Evolutionary conservation across 192 early-diverging fungal genomes (phyloP).

Genomic region (Lobosporangium transversale): DNA sequence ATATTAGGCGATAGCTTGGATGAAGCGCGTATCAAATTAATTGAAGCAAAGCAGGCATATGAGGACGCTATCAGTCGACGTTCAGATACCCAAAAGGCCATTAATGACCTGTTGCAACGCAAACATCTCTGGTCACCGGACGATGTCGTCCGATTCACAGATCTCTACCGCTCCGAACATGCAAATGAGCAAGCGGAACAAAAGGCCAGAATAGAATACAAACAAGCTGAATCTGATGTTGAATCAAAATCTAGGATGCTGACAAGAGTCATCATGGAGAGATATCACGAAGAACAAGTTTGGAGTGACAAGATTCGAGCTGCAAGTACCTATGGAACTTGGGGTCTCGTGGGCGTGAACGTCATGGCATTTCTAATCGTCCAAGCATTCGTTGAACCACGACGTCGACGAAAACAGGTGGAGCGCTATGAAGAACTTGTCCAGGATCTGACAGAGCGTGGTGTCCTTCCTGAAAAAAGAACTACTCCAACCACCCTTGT

Average conservation of each 20-base stretch:
- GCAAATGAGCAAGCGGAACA: conserved; percentile 64
- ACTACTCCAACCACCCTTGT: neutral
- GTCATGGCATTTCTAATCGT: conserved; percentile 72
- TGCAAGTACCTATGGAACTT: conserved; percentile 78
- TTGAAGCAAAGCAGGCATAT: conserved; percentile 62
- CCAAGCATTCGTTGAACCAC: conserved; percentile 79
- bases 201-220: conserved; percentile 57
- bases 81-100: conserved; percentile 74
- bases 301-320: conserved; percentile 90
- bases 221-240: conserved; percentile 67
- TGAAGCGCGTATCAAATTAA: conserved; percentile 28
- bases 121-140: conserved; percentile 80
- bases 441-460: conserved; percentile 40
- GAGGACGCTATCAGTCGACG: conserved; percentile 65
- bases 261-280: conserved; percentile 73
- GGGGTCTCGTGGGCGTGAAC: conserved; percentile 71
- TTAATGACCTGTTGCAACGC: conserved; percentile 80
- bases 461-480: conserved; percentile 33
- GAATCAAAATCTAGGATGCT: conserved; percentile 71
- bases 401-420: conserved; percentile 71
- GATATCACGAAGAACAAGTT: conserved; percentile 86
- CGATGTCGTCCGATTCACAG: conserved; percentile 81
- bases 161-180: conserved; percentile 77
- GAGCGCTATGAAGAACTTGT: conserved; percentile 72
- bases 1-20: conserved; percentile 37